Conservation (phyloP, 2,329 filamentous ascomycete species). For the Epichloe hybrida region DNA sequence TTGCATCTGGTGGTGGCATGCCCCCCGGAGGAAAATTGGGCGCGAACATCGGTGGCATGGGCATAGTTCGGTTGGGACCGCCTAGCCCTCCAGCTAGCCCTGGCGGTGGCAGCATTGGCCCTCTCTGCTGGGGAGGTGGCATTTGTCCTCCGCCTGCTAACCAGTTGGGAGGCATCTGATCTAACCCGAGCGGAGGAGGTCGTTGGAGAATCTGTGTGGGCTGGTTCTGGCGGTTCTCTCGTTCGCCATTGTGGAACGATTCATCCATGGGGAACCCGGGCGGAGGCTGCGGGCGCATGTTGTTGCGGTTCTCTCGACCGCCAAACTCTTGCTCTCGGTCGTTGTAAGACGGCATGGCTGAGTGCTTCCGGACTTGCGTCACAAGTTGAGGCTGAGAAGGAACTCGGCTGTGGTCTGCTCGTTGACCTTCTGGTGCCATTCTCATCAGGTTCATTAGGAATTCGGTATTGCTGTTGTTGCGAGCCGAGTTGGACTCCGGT, state of each 20-base stretch:
- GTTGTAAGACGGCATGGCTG: conserved; percentile 31
- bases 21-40: conserved; percentile 44
- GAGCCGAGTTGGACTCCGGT: conserved; percentile 28
- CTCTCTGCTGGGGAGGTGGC: conserved; percentile 27
- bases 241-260: conserved; percentile 34
- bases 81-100: conserved; percentile 30
- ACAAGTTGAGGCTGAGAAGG: conserved; percentile 6
- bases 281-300: conserved; percentile 30
- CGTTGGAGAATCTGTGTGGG: conserved; percentile 53
- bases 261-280: conserved; percentile 41
- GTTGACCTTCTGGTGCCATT: conserved; percentile 32
- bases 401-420: conserved; percentile 31
- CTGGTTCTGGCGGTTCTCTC: conserved; percentile 34
- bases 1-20: conserved; percentile 32
- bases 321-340: conserved; percentile 36
- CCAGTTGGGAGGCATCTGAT: conserved; percentile 45
- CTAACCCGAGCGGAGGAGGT: conserved; percentile 46
- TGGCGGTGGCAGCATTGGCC: conserved; percentile 48
- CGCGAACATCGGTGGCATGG: conserved; percentile 45
- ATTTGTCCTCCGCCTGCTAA: conserved; percentile 32
- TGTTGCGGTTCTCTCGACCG: conserved; percentile 18
- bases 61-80: conserved; percentile 25
- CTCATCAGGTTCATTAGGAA: conserved; percentile 77
- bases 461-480: conserved; percentile 57
- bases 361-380: conserved; percentile 18